Percentiles rank a stretch among this genome's conserved stretches.
Conservation (phyloP, 2,329 filamentous ascomycete species). For the Dendryphion nanum region DNA sequence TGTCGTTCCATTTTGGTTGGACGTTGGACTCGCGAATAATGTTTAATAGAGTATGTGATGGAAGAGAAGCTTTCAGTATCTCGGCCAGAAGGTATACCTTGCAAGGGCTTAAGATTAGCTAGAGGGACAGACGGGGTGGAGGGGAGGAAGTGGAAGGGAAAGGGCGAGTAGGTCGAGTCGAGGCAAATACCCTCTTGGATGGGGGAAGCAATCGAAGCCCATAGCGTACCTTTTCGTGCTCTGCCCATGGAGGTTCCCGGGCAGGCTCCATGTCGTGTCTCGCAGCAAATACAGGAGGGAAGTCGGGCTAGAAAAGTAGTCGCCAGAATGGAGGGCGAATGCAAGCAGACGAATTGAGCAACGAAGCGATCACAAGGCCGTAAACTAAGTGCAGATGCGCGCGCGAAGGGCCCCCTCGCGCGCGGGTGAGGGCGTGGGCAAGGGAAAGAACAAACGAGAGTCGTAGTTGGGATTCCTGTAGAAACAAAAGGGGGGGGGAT, state of each 20-base stretch:
- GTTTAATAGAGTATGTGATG: slow-evolving; percentile 43
- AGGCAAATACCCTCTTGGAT: slow-evolving; percentile 1
- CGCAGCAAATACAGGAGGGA: slow-evolving; percentile 14
- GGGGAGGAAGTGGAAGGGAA: slow-evolving; percentile 5
- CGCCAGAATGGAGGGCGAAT: slow-evolving; percentile 10
- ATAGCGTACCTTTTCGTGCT: slow-evolving; percentile 46
- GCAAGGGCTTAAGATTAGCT: slow-evolving; percentile 6
- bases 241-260: slow-evolving; percentile 44
- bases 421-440: slow-evolving; percentile 7
- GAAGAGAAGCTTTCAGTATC: slow-evolving; percentile 50
- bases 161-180: too few relatives aligned
- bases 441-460: slow-evolving; percentile 8
- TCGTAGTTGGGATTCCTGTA: slow-evolving; percentile 28
- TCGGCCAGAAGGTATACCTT: slow-evolving; percentile 50
- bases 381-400: slow-evolving; percentile 17
- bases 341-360: slow-evolving; percentile 25
- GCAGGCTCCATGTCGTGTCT: slow-evolving; percentile 41
- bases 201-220: slow-evolving; percentile 2
- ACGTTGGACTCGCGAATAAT: slow-evolving; percentile 45
- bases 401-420: slow-evolving; percentile 11
- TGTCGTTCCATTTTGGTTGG: slow-evolving; percentile 50
- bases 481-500: slow-evolving; percentile 19
- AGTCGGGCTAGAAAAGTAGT: slow-evolving; percentile 16
- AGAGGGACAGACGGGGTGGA: slow-evolving; percentile 1
- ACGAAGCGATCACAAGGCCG: slow-evolving; percentile 22